Evolutionary conservation across 1,139 yeast genomes (phyloP).

Genomic region (Debaryomyces udenii): DNA sequence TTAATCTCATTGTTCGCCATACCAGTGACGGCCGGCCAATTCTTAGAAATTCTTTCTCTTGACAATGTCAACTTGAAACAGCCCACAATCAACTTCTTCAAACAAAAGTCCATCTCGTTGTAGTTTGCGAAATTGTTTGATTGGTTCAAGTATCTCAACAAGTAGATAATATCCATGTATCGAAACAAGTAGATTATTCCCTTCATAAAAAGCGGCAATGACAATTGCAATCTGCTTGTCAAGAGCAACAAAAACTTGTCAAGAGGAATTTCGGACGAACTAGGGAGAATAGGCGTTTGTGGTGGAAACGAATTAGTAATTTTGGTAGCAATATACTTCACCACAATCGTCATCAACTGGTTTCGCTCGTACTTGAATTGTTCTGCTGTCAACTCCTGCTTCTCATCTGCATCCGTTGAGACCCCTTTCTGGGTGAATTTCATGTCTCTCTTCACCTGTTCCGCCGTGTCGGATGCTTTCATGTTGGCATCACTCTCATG

Average conservation of each 20-base stretch:
- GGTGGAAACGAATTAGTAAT: slow-evolving; percentile 52
- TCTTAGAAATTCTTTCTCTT: slow-evolving; percentile 29
- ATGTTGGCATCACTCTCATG: slow-evolving; percentile 8
- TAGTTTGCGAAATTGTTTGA: slow-evolving; percentile 48
- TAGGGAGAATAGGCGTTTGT: slow-evolving; percentile 29
- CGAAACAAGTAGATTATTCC: slow-evolving; percentile 49
- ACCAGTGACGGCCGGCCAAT: slow-evolving; percentile 46
- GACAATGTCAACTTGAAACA: slow-evolving; percentile 47
- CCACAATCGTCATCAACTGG: slow-evolving; percentile 48
- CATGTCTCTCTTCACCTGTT: slow-evolving; percentile 13
- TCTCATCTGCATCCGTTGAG: background rate
- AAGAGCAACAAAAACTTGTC: slow-evolving; percentile 46
- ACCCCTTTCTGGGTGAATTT: slow-evolving; percentile 4
- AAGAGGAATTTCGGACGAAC: slow-evolving; percentile 43
- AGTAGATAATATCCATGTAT: slow-evolving; percentile 52
- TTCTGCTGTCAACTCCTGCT: slow-evolving; percentile 10
- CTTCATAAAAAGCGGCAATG: slow-evolving; percentile 43
- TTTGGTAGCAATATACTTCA: slow-evolving; percentile 49
- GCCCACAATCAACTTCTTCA: slow-evolving; percentile 48
- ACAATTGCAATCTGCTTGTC: slow-evolving; percentile 41
- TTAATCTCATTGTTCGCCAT: slow-evolving; percentile 42
- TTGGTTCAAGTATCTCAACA: slow-evolving; percentile 51
- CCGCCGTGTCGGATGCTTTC: slow-evolving; percentile 13
- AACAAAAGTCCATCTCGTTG: slow-evolving; percentile 49
- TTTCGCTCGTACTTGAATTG: slow-evolving; percentile 23